Conservation (phyloP, 495 filamentous ascomycete species). For the Xylaria grammica region DNA sequence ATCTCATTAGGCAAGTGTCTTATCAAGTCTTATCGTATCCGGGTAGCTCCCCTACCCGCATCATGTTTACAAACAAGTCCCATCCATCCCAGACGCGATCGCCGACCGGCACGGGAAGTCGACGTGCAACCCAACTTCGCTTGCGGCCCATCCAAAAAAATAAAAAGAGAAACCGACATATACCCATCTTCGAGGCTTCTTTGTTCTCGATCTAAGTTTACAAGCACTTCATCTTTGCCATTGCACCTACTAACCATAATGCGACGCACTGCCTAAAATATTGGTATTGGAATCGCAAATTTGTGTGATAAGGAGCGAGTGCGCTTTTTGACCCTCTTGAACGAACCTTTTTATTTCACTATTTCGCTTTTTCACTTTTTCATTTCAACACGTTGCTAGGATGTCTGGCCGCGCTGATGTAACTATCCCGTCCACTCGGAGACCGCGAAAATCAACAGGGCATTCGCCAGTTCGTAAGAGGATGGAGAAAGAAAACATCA, state of each 20-base stretch:
- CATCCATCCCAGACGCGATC: slow-evolving; percentile 30
- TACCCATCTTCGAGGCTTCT: not conserved
- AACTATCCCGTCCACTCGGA: slow-evolving; percentile 59
- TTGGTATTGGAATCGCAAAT: not conserved
- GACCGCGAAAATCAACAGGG: slow-evolving; percentile 80
- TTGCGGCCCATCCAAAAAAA: not conserved
- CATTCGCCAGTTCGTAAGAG: slow-evolving; percentile 59
- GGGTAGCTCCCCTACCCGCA: slow-evolving; percentile 21
- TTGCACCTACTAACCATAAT: slow-evolving; percentile 1
- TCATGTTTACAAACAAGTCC: slow-evolving; percentile 40
- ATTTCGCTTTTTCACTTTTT: too few species aligned
- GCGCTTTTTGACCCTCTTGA: not conserved
- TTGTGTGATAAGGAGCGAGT: not conserved
- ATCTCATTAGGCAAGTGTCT: too few species aligned
- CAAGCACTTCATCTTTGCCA: not conserved
- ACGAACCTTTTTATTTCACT: too few species aligned
- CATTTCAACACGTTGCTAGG: slow-evolving; percentile 20
- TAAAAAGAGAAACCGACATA: too few species aligned
- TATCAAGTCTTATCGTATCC: too few species aligned
- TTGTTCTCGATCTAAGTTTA: not conserved
- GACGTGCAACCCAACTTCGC: not conserved
- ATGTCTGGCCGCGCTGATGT: slow-evolving; percentile 55
- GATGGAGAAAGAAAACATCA: slow-evolving; percentile 76
- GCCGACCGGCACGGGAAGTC: not conserved
- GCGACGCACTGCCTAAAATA: slow-evolving; percentile 23